These are phyloP conservation scores for Euphorbia tirucalli DNA, from an alignment of 345 rosid species.

Conservation along the genomic window DNA sequence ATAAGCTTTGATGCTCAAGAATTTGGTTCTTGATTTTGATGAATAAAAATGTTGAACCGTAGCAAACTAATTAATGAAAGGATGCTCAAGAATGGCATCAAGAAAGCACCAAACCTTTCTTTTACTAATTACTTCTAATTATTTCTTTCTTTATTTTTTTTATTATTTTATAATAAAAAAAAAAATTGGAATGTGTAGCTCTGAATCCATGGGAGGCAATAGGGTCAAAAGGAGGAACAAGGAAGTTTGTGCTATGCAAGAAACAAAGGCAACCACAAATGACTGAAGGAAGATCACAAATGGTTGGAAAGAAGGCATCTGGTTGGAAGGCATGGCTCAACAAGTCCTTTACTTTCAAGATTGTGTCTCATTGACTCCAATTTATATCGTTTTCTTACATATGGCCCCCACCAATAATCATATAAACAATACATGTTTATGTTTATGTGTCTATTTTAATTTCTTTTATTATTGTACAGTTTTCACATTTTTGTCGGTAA, in stretches of 20 bases:
- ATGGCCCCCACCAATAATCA: no score
- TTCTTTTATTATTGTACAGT: no score
- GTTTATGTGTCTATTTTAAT: no score
- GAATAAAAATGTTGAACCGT: neutral
- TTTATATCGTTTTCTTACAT: no score
- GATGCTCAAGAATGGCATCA: neutral
- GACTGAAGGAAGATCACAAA: conserved; percentile 15
- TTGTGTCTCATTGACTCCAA: neutral
- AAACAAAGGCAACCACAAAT: conserved; percentile 13
- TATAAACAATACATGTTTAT: no score
- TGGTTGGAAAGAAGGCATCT: neutral
- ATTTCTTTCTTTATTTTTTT: neutral
- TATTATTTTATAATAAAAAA: no score
- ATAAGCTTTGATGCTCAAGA: neutral
- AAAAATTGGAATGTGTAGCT: neutral
- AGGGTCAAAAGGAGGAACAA: conserved; percentile 13
- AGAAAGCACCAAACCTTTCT: neutral
- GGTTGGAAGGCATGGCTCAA: conserved; percentile 27
- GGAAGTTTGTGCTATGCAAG: conserved; percentile 28
- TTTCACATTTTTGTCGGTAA: no score
- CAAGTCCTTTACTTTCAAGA: conserved; percentile 16
- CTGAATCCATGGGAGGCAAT: conserved; percentile 24
- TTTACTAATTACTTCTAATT: neutral
- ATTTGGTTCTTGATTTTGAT: neutral
- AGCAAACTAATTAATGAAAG: neutral